A percentile compares a stretch with the other conserved stretches of the same genome.
phyloP scores from a whole-genome alignment of 345 rosid genomes.

The Nephelium lappaceum region DNA sequence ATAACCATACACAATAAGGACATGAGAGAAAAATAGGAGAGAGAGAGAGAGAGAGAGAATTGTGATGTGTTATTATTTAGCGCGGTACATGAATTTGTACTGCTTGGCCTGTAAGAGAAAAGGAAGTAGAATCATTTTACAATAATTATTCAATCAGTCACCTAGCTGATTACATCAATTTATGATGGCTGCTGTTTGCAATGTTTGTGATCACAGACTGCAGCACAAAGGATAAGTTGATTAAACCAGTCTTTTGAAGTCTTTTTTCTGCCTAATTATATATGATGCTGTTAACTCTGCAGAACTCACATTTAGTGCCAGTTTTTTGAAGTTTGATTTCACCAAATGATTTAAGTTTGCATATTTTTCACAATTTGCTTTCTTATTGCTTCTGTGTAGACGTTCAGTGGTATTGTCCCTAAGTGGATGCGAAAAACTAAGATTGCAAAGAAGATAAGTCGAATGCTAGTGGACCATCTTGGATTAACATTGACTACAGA shows the following conservation, averaged over 20 bases:
- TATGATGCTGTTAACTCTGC: neutral
- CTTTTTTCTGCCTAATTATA: neutral
- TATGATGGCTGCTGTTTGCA: too few species aligned
- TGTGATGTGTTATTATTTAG: too few species aligned
- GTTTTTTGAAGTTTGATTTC: conserved; percentile 8
- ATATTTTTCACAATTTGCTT: conserved; percentile 8
- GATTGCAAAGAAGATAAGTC: conserved; percentile 54
- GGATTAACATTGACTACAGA: conserved; percentile 76
- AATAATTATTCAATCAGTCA: too few species aligned
- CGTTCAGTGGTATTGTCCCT: conserved; percentile 68
- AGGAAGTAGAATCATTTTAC: too few species aligned
- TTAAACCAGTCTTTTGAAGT: neutral
- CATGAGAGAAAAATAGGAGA: too few species aligned
- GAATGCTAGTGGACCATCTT: conserved; percentile 90
- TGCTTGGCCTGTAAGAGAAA: too few species aligned
- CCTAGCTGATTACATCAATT: too few species aligned
- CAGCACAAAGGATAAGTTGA: neutral
- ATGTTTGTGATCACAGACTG: too few species aligned
- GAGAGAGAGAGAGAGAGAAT: too few species aligned
- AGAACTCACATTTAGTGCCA: neutral
- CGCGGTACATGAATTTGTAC: too few species aligned
- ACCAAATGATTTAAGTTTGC: neutral
- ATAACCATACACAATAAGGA: too few species aligned
- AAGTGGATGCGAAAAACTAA: conserved; percentile 67
- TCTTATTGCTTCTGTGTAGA: conserved; percentile 46